Percentiles rank a stretch among this genome's conserved stretches.
Evolutionary conservation across 352 stramenopile species (phyloP).

Genomic region (Elongisporangium undulatum): DNA sequence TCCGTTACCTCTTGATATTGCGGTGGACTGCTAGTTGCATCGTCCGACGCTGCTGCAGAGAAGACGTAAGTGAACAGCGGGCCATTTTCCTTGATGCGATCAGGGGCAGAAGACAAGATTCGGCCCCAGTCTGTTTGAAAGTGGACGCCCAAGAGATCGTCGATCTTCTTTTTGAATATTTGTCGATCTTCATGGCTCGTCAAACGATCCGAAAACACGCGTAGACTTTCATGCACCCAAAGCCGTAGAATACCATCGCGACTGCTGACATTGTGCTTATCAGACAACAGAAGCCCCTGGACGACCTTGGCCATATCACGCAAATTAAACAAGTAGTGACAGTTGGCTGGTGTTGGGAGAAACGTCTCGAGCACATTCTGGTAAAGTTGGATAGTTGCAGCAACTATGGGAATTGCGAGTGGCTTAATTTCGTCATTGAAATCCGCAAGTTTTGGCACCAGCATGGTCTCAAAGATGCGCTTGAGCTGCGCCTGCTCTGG

Average conservation of each 20-base stretch:
- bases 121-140: constrained; percentile 81
- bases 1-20: constrained; percentile 84
- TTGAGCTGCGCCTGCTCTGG: constrained; percentile 78
- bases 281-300: constrained; percentile 71
- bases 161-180: constrained; percentile 87
- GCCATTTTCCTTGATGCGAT: constrained; percentile 75
- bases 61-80: constrained; percentile 82
- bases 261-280: constrained; percentile 72
- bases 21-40: constrained; percentile 9
- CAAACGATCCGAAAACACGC: constrained; percentile 90
- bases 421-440: constrained; percentile 90
- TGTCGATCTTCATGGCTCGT: constrained; percentile 85
- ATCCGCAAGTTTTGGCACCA: constrained; percentile 77
- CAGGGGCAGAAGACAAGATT: constrained; percentile 44
- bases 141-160: constrained; percentile 66
- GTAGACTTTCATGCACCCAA: constrained; percentile 89
- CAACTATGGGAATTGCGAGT: constrained; percentile 58
- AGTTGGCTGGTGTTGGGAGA: constrained; percentile 86
- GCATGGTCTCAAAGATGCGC: constrained; percentile 88
- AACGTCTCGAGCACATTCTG: constrained; percentile 81
- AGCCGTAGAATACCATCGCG: constrained; percentile 73
- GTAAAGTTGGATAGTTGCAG: constrained; percentile 86
- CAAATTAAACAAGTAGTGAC: constrained; percentile 89
- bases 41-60: constrained; percentile 30
- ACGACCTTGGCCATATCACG: constrained; percentile 89